Evolutionary conservation across 495 filamentous ascomycete species (phyloP), one percentile per base, ranked within the genome.

Genomic region (Penicillium waksmanii): DNA sequence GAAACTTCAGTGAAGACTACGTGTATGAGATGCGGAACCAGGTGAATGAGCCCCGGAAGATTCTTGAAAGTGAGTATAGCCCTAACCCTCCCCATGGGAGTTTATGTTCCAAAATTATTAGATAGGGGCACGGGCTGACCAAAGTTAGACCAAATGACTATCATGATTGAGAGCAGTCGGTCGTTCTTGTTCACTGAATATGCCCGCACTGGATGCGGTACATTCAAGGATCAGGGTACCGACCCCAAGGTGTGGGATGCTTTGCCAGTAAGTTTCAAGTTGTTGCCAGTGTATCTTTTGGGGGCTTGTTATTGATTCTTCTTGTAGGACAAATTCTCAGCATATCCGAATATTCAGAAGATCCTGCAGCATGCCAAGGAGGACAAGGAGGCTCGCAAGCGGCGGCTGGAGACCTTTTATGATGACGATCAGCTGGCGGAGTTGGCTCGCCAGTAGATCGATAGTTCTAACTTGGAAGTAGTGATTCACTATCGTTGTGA

Each of bases 151-250:
- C 60, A 62, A 55, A 62, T 62, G 66, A 68, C 65, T 15, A 72
- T 77, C 58, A 78, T 78, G 75, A 57, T 78, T 12, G 75, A 78
- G 56, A 73, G 72, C 33, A 75, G 73, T 51, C 73, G 75, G 25
- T 65, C 69, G 11, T 78, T 77, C 60, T 59, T 78, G 19, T 78
- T 71, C 50, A 77, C 75, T 2, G 73, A 78, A 48, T 78, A 78
- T 57, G 75, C 71, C 2, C 68, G 74, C 7, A 57, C 36, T 43
- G 70, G 70, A 36, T 76, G 75, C 43, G 74, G 75, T 11, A 66
- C 63, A 15, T 71, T 73, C 51, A 71, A 71, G 23, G 63, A 68
- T 42, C 69, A 67, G 44, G 75, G 75, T 6, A 78, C 75, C 4
- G 73, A 78, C 50, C 73, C 74, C 31, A 73, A 66, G 52, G 74